phyloP scores from a whole-genome alignment of 2,329 filamentous ascomycete species.

The Aspergillus sp. region DNA sequence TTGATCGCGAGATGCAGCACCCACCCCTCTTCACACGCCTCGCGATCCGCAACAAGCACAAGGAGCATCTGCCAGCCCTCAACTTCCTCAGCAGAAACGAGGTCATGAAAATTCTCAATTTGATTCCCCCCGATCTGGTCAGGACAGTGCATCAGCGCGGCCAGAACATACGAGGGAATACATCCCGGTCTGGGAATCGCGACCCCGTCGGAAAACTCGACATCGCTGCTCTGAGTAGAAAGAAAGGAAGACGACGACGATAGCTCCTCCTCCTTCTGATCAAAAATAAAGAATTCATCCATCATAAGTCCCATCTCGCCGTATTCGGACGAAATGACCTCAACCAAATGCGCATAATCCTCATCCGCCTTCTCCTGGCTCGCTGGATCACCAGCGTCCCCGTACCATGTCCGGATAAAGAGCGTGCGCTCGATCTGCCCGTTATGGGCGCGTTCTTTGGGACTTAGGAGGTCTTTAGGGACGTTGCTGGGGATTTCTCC shows the following conservation, averaged over 20 bases:
- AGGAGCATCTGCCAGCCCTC: conserved; percentile 8
- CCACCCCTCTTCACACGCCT: conserved; percentile 21
- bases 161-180: conserved; percentile 15
- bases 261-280: neutral
- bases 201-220: neutral
- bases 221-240: neutral
- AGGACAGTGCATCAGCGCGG: conserved; percentile 17
- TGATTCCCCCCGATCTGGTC: conserved; percentile 16
- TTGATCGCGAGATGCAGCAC: conserved; percentile 17
- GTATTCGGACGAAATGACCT: conserved; percentile 2
- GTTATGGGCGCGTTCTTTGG: conserved; percentile 9
- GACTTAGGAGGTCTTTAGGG: conserved; percentile 12
- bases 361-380: conserved; percentile 14
- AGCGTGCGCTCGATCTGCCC: conserved; percentile 6
- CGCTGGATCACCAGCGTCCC: conserved; percentile 1
- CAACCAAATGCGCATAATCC: conserved; percentile 9
- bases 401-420: conserved; percentile 20
- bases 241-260: neutral
- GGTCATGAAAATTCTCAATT: neutral
- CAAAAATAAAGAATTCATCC: conserved; percentile 8
- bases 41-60: conserved; percentile 19
- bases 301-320: neutral
- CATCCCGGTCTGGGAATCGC: conserved; percentile 9
- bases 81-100: neutral
- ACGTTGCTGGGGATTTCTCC: conserved; percentile 10